A percentile compares a stretch with the other conserved stretches of the same genome.
Conservation (phyloP, 1,284 basidiomycete genomes). For the Pseudozyma hubeiensis region DNA sequence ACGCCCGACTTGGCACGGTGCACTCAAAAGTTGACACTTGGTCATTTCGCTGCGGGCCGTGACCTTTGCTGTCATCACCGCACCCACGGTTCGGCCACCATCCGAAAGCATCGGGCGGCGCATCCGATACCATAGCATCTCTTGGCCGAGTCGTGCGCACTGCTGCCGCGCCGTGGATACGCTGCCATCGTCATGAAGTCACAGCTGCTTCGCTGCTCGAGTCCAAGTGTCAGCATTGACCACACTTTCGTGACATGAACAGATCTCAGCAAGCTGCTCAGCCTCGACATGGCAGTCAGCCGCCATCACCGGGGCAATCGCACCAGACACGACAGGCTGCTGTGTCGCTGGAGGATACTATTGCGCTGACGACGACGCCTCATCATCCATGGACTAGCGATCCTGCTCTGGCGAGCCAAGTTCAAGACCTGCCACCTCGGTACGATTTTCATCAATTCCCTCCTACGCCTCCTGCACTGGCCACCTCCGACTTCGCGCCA, state of each 20-base stretch:
- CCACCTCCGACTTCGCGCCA: background rate
- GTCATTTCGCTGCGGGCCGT: no score
- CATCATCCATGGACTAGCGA: background rate
- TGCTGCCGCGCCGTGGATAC: background rate
- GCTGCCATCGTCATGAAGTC: background rate
- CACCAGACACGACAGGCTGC: background rate
- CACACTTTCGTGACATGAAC: background rate
- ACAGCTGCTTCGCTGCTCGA: background rate
- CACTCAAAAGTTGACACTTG: no score
- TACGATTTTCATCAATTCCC: slow-evolving; percentile 46
- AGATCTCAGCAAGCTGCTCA: slow-evolving; percentile 1
- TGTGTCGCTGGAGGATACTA: background rate
- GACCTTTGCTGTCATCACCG: no score
- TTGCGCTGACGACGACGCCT: background rate
- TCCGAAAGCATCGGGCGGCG: no score
- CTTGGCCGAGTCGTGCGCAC: no score
- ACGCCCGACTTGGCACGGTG: no score
- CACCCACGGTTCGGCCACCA: no score
- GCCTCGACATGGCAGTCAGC: background rate
- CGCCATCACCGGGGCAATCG: background rate
- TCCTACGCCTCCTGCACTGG: slow-evolving; percentile 44
- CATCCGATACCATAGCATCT: no score
- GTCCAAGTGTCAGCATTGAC: slow-evolving; percentile 14
- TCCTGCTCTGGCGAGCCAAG: slow-evolving; percentile 1
- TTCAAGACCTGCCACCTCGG: slow-evolving; percentile 25